A percentile compares a stretch with the other conserved stretches of the same genome.
Conservation (phyloP, 495 filamentous ascomycete species). For the Ramalina intermedia region DNA sequence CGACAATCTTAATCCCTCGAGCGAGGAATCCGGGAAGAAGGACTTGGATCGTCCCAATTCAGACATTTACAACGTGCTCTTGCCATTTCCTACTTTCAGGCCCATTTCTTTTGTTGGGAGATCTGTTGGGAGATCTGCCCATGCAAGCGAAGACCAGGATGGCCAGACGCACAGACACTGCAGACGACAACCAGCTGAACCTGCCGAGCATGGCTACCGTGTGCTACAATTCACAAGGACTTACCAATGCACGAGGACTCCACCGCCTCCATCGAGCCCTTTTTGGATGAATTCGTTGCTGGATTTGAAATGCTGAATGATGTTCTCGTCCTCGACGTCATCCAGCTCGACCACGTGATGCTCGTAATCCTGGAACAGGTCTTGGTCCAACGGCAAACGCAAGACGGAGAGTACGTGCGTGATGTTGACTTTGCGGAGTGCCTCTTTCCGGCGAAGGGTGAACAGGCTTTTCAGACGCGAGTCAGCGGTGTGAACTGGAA, state of each 20-base stretch:
- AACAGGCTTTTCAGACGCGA: constrained; percentile 39
- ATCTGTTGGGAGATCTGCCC: neutral
- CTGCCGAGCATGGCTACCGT: neutral
- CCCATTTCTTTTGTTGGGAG: neutral
- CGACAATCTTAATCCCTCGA: too few relatives aligned
- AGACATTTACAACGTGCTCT: too few relatives aligned
- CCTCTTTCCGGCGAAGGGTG: constrained; percentile 50
- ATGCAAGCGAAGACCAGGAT: neutral
- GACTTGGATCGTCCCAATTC: too few relatives aligned
- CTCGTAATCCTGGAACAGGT: constrained; percentile 40
- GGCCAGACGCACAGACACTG: neutral
- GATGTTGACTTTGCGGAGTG: constrained; percentile 56
- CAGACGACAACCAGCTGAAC: neutral
- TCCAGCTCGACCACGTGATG: constrained; percentile 73
- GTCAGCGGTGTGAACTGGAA: neutral
- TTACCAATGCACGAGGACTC: constrained; percentile 65
- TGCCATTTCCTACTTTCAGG: too few relatives aligned
- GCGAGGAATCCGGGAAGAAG: too few relatives aligned
- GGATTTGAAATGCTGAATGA: constrained; percentile 62
- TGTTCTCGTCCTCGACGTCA: constrained; percentile 74
- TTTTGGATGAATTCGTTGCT: constrained; percentile 71
- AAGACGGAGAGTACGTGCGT: constrained; percentile 86
- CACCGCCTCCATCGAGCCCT: constrained; percentile 51
- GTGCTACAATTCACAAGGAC: constrained; percentile 9
- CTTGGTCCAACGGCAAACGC: constrained; percentile 38